Evolutionary conservation across 2,329 filamentous ascomycete genomes (phyloP).

Genomic region (Alternaria longipes): DNA sequence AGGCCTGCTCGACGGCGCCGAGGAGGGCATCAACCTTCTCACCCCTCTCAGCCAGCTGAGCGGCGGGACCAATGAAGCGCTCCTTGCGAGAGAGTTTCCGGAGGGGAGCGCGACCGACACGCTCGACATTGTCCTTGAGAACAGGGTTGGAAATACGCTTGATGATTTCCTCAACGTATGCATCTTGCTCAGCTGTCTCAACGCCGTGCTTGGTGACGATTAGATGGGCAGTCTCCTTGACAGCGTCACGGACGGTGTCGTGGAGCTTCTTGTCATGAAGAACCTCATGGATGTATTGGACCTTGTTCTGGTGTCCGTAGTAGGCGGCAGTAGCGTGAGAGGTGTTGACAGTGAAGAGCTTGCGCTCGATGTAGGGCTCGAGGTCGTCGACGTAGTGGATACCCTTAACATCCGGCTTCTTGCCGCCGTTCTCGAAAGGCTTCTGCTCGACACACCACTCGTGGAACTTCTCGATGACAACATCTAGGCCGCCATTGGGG

Average conservation of each 20-base stretch:
- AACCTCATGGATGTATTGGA: slow-evolving; percentile 89
- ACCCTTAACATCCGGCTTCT: slow-evolving; percentile 79
- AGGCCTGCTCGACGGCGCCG: slow-evolving; percentile 86
- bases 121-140: slow-evolving; percentile 90
- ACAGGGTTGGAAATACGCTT: slow-evolving; percentile 92
- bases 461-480: slow-evolving; percentile 97
- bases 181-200: slow-evolving; percentile 74
- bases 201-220: slow-evolving; percentile 91
- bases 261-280: slow-evolving; percentile 83
- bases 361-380: slow-evolving; percentile 96
- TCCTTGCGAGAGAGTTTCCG: slow-evolving; percentile 95
- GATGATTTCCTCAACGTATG: slow-evolving; percentile 93
- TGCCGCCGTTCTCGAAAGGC: slow-evolving; percentile 75
- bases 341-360: slow-evolving; percentile 99
- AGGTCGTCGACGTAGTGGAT: slow-evolving; percentile 94
- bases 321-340: slow-evolving; percentile 96
- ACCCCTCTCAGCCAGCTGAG: slow-evolving; percentile 84
- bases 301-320: slow-evolving; percentile 87
- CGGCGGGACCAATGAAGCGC: slow-evolving; percentile 91
- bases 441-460: slow-evolving; percentile 96
- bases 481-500: slow-evolving; percentile 79
- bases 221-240: slow-evolving; percentile 85
- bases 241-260: slow-evolving; percentile 78
- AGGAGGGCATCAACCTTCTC: slow-evolving; percentile 78
- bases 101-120: slow-evolving; percentile 92